Percentiles rank a stretch among this genome's conserved stretches.
These are phyloP conservation scores for Leucoagaricus sp. DNA, from an alignment of 1,284 basidiomycete species.

Conservation along the genomic window DNA sequence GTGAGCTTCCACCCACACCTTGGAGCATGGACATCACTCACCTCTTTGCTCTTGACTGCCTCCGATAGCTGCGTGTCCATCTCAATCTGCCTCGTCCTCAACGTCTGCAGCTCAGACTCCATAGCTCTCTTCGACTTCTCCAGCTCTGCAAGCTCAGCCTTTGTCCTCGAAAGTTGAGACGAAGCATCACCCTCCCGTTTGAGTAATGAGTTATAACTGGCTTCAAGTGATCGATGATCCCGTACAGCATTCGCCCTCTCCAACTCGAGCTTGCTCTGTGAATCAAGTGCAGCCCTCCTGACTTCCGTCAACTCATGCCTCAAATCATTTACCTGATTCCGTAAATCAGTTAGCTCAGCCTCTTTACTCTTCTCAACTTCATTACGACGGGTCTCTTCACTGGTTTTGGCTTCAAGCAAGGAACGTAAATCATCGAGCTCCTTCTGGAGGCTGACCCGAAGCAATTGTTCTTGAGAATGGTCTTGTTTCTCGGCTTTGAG, in stretches of 20 bases:
- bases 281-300: slow-evolving; percentile 58
- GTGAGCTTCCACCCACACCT: not conserved
- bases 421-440: slow-evolving; percentile 87
- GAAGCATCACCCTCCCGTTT: slow-evolving; percentile 56
- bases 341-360: slow-evolving; percentile 75
- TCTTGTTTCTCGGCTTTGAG: slow-evolving; percentile 67
- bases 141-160: slow-evolving; percentile 57
- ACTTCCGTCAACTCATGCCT: slow-evolving; percentile 63
- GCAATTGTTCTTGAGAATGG: slow-evolving; percentile 50
- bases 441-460: slow-evolving; percentile 67
- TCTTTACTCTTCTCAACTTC: slow-evolving; percentile 91
- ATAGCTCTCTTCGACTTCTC: slow-evolving; percentile 72
- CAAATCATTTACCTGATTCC: slow-evolving; percentile 63
- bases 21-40: slow-evolving; percentile 31
- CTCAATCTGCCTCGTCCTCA: slow-evolving; percentile 75
- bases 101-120: slow-evolving; percentile 75
- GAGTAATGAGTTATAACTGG: slow-evolving; percentile 64
- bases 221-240: slow-evolving; percentile 58
- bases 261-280: slow-evolving; percentile 67
- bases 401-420: slow-evolving; percentile 82
- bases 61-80: slow-evolving; percentile 69
- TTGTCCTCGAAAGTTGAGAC: slow-evolving; percentile 53
- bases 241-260: slow-evolving; percentile 63
- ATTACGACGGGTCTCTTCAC: slow-evolving; percentile 81
- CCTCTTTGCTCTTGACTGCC: slow-evolving; percentile 70